A percentile compares a stretch with the other conserved stretches of the same genome.
These are phyloP conservation scores for Bothriochloa decipiens DNA, from an alignment of 176 grass and related monocot species.

Conservation along the genomic window DNA sequence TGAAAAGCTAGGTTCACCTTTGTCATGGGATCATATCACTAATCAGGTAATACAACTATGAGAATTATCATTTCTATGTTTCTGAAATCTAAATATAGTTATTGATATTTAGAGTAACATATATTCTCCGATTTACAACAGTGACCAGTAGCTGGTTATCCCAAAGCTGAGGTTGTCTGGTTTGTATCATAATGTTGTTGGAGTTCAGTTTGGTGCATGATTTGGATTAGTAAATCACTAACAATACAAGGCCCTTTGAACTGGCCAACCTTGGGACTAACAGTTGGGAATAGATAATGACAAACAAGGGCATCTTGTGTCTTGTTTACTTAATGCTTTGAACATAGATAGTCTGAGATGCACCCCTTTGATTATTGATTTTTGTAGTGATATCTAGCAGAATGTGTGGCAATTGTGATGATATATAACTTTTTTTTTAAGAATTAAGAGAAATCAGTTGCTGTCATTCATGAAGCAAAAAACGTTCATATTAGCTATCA, in stretches of 20 bases:
- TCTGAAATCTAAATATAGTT: constrained; percentile 32
- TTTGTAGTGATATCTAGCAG: background rate
- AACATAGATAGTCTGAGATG: background rate
- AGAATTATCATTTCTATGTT: constrained; percentile 3
- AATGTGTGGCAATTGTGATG: background rate
- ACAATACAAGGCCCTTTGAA: background rate
- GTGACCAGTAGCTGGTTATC: background rate
- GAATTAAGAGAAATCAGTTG: background rate
- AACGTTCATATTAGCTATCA: background rate
- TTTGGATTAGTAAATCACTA: background rate
- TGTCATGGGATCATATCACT: constrained; percentile 94
- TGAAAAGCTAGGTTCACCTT: constrained; percentile 73
- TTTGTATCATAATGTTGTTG: constrained; percentile 18
- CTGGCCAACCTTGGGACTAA: background rate
- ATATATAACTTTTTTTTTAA: background rate
- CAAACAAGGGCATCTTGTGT: background rate
- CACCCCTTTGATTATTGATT: background rate
- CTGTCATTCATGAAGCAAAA: background rate
- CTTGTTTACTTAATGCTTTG: background rate
- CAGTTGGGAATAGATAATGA: background rate
- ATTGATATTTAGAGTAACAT: background rate
- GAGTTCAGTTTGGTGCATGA: background rate
- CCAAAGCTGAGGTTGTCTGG: background rate
- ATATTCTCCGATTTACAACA: background rate
- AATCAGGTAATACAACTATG: constrained; percentile 68